phyloP scores from a whole-genome alignment of 495 filamentous ascomycete species.

The Glonium stellatum region DNA sequence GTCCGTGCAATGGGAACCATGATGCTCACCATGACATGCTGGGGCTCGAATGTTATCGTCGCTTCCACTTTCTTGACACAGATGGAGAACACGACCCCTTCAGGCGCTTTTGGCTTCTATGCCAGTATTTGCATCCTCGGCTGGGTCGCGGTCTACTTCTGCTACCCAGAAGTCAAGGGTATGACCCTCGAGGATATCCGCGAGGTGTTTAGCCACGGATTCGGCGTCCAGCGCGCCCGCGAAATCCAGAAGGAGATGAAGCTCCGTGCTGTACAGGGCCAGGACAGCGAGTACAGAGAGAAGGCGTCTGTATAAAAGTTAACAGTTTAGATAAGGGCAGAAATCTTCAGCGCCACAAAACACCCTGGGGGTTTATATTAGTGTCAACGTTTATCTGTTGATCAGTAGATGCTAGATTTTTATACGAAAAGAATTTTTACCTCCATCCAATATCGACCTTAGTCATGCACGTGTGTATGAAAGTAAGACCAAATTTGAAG shows the following conservation, averaged over 20 bases:
- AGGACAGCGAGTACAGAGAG: too few relatives aligned
- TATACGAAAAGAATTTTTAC: too few relatives aligned
- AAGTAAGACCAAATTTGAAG: too few relatives aligned
- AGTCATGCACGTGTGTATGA: too few relatives aligned
- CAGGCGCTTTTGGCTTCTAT: constrained; percentile 49
- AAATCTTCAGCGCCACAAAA: too few relatives aligned
- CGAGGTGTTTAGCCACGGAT: constrained; percentile 44
- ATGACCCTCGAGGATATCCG: constrained; percentile 46
- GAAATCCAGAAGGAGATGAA: constrained; percentile 36
- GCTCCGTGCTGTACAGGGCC: too few relatives aligned
- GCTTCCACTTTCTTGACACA: constrained; percentile 47
- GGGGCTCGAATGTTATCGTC: constrained; percentile 48
- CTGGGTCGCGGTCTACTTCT: constrained; percentile 44
- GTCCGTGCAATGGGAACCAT: constrained; percentile 49
- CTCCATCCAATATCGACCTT: too few relatives aligned
- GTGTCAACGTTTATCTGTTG: too few relatives aligned
- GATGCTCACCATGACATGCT: constrained; percentile 46
- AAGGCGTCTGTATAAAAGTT: too few relatives aligned
- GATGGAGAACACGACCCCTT: constrained; percentile 44
- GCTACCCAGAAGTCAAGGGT: constrained; percentile 46
- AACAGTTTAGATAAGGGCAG: too few relatives aligned
- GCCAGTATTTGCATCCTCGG: constrained; percentile 44
- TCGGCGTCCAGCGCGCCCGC: constrained; percentile 41
- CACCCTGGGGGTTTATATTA: too few relatives aligned
- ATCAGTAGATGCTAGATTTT: too few relatives aligned